Base-by-base conservation (phyloP, 192 early-diverging fungal genomes). In the Obelidium mucronatum region DNA sequence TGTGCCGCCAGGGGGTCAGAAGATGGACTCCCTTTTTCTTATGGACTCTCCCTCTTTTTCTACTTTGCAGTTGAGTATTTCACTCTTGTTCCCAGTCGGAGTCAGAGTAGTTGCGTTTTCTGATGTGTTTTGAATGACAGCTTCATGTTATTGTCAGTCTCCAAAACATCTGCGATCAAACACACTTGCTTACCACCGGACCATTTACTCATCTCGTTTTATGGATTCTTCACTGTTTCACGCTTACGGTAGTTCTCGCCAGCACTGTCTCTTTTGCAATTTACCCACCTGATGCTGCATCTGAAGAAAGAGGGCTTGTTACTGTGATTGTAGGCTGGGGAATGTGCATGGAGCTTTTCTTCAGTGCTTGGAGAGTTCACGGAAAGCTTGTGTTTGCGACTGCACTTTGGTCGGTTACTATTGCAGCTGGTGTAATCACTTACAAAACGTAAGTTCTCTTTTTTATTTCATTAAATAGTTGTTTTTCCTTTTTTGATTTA, bases 181-280 rank as follows among this genome's bases (percentile, higher is more conserved):
- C 66, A 17, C 28, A 67, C 30, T 44, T 67, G 24, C 42, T 67
- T 15, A 51, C 66, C 8, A 52, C 44, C 8, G 26, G 40, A 22
- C 42, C 66, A 6, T 22, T 67, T 42, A 67, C 42, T 11, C 66
- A 67, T 39, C 42, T 67, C 2, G 40, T 34, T 51, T n/a, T 67
- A n/a, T 67, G 66, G 66, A 51, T 67, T 44, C n/a, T 67, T 2
- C 66, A 67, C 66, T 51, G 40, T 17, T 67, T 67, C 66, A 67
- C 66, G 17, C 51, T 42, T 3, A 67, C 66, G 5, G 30, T 67
- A 4, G 36, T 67, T 15, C 22, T 51, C 22, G 66, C 66, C n/a
- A 48, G 40, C 40, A 67, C 66, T 15, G 42, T 52, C 24, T 51
- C 42, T 6, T 67, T 67, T 30, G 5, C 30, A 19, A 19, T 40